Percentiles rank a stretch among this genome's conserved stretches.
Evolutionary conservation across 768 basidiomycete genomes (phyloP).

Genomic region (Hemileccinum impolitum): DNA sequence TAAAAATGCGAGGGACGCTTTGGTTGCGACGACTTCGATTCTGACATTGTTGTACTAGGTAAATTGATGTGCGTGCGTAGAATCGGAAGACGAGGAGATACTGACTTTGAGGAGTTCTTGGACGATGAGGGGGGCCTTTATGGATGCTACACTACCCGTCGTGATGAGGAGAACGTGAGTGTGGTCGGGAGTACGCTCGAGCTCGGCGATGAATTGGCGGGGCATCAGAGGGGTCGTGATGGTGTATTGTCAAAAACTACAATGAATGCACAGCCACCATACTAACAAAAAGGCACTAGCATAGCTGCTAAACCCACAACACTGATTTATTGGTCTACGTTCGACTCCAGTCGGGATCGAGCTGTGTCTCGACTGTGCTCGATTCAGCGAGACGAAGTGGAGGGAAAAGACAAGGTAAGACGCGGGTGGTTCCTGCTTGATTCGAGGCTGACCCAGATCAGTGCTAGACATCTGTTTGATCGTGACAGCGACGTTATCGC

Average conservation of each 20-base stretch:
- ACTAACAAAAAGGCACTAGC: too few relatives aligned
- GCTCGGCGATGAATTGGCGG: slow-evolving; percentile 25
- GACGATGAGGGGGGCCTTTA: slow-evolving; percentile 91
- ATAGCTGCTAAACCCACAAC: slow-evolving; percentile 81
- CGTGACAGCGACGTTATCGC: slow-evolving; percentile 64
- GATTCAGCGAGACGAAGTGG: slow-evolving; percentile 64
- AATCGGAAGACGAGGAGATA: slow-evolving; percentile 13
- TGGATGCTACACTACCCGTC: slow-evolving; percentile 93
- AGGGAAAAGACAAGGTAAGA: slow-evolving; percentile 54
- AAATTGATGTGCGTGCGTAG: not conserved
- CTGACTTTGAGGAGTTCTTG: slow-evolving; percentile 64
- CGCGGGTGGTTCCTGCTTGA: not conserved
- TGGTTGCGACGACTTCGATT: slow-evolving; percentile 82
- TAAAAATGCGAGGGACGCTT: slow-evolving; percentile 76
- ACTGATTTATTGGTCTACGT: slow-evolving; percentile 79
- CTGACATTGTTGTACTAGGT: slow-evolving; percentile 68
- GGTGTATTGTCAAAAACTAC: too few relatives aligned
- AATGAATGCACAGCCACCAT: too few relatives aligned
- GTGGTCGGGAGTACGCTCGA: slow-evolving; percentile 24
- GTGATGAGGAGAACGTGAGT: slow-evolving; percentile 78
- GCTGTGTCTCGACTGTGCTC: slow-evolving; percentile 64
- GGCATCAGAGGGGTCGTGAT: slow-evolving; percentile 1
- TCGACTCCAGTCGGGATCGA: slow-evolving; percentile 61
- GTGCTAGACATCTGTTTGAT: slow-evolving; percentile 75
- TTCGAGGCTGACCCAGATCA: slow-evolving; percentile 51